Percentiles rank a stretch among this genome's conserved stretches.
phyloP scores from a whole-genome alignment of 148 eudicot species.

The Vaccinium macrocarpon region DNA sequence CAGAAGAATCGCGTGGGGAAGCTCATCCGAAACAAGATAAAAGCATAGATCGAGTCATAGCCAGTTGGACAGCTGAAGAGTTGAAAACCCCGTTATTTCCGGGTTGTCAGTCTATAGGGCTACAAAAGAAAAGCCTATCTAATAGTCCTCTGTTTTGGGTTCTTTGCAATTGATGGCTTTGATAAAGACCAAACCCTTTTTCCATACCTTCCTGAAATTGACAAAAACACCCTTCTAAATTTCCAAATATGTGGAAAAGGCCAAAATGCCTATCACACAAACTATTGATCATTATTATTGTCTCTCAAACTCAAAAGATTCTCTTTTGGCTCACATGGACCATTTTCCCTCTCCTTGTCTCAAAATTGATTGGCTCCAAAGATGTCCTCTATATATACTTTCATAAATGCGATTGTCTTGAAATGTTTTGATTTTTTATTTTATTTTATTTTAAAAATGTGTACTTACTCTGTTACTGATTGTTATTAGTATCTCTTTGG shows the following conservation, averaged over 20 bases:
- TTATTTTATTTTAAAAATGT: too few species aligned
- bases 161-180: slow-evolving; percentile 24
- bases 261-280: background rate
- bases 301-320: too few species aligned
- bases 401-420: too few species aligned
- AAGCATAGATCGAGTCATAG: slow-evolving; percentile 9
- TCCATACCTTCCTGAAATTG: background rate
- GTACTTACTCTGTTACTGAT: too few species aligned
- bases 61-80: slow-evolving; percentile 13
- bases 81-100: slow-evolving; percentile 37
- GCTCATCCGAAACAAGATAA: background rate
- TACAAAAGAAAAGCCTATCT: background rate
- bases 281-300: background rate
- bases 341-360: too few species aligned
- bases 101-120: slow-evolving; percentile 25
- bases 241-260: background rate
- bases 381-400: too few species aligned
- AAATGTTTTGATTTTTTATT: too few species aligned
- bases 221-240: background rate
- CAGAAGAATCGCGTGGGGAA: slow-evolving; percentile 20
- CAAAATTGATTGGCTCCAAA: too few species aligned
- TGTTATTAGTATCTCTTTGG: too few species aligned
- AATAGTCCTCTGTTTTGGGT: slow-evolving; percentile 17
- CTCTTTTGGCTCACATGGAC: too few species aligned
- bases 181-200: slow-evolving; percentile 25